Evolutionary conservation across 1,284 basidiomycete genomes (phyloP), one percentile per base, ranked within the genome.

Genomic region (Amylostereum chailletii): DNA sequence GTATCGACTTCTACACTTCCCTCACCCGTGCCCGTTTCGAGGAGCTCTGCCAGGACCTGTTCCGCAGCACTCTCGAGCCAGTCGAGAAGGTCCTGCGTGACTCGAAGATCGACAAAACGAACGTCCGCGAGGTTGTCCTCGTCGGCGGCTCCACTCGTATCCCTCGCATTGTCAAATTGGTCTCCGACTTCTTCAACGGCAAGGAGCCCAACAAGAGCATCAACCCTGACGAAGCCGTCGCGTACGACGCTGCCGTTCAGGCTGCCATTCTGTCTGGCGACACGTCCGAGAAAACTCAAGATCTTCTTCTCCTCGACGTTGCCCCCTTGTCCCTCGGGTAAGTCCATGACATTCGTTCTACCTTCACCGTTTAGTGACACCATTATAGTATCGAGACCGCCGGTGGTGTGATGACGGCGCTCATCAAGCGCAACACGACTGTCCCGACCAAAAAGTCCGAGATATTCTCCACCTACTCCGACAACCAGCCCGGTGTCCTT

Each of bases 201-300:
- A 92, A 93, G 77, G 90, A 94, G 76, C 90, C 88, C 64, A 91
- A 90, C 80, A 90, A 90, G 77, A 87, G 81, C 69, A 99, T 99
- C 81, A 99, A 99, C 86, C 96, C 96, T 55, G 95, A 99, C 63
- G 96, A 99, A 76, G 96, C 96, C 54, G 95, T 99, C 58, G 95
- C 96, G 38, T 97, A 97, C 72, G 96, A 96, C 79, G 96, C 95
- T 58, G 94, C 96, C 57, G 95, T 99, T 62, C 96, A 99, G 76
- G 95, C 94, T 54, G 95, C 94, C 64, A 96, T 99, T 62, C 87
- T 99, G 54, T 90, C 94, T 34, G 96, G 96, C 66, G 93, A 97
- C 70, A 96, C 93, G 36, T 96, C 94, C 1, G 94, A 98, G 79
- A 96, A 94, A 79, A 96, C 92, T 43, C 91, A 94, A 70, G 94